phyloP scores from a whole-genome alignment of 306 rosid species.

The Rubus idaeus region DNA sequence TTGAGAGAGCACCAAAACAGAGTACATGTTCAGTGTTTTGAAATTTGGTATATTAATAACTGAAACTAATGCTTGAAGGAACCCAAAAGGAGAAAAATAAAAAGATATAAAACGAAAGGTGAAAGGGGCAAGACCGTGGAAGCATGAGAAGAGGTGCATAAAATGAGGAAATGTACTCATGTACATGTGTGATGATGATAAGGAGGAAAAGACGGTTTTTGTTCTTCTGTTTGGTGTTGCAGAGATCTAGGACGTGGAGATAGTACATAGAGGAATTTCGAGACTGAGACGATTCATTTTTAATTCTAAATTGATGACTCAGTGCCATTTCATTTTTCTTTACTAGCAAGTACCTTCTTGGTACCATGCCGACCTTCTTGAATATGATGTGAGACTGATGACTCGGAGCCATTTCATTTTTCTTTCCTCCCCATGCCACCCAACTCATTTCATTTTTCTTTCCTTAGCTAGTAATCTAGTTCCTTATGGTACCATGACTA shows the following conservation, averaged over 20 bases:
- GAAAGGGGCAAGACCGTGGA: slow-evolving; percentile 26
- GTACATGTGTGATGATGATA: background rate
- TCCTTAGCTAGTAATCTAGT: too few species aligned
- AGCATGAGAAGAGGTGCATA: slow-evolving; percentile 13
- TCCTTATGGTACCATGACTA: too few species aligned
- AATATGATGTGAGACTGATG: too few species aligned
- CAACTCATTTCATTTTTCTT: too few species aligned
- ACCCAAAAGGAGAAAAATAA: slow-evolving; percentile 9
- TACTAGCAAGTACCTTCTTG: too few species aligned
- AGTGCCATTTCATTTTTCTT: background rate
- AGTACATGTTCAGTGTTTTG: slow-evolving; percentile 4
- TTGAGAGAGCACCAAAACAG: slow-evolving; percentile 13
- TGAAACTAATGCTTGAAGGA: slow-evolving; percentile 11
- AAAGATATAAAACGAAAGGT: slow-evolving; percentile 23
- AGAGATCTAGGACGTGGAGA: slow-evolving; percentile 71
- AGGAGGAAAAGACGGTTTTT: slow-evolving; percentile 31
- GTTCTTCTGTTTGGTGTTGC: slow-evolving; percentile 25
- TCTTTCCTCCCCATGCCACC: too few species aligned
- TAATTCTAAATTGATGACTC: background rate
- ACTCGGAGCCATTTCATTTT: too few species aligned
- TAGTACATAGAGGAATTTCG: slow-evolving; percentile 26
- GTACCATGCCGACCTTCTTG: too few species aligned
- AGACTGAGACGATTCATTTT: background rate
- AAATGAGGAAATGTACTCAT: background rate
- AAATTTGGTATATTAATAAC: background rate